A percentile compares a stretch with the other conserved stretches of the same genome.
Conservation (phyloP, 441 rosid species). For the Syzygium syzygioides region DNA sequence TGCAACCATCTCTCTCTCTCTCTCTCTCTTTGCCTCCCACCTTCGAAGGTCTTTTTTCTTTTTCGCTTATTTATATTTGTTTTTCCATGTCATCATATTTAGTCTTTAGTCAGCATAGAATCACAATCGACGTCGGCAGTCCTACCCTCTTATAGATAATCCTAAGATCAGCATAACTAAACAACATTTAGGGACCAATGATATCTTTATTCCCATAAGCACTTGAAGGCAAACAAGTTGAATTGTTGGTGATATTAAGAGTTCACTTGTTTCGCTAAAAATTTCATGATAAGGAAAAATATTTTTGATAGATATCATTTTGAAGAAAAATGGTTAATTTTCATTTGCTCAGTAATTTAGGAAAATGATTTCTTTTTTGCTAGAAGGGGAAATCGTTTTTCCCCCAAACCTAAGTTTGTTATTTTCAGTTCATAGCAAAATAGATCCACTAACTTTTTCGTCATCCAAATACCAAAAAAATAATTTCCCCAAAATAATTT, state of each 20-base stretch:
- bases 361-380: neutral
- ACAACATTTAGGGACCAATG: neutral
- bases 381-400: neutral
- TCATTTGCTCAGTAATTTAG: neutral
- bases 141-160: neutral
- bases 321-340: neutral
- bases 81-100: neutral
- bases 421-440: neutral
- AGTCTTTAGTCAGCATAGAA: neutral
- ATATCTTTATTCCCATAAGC: neutral
- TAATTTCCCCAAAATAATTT: neutral
- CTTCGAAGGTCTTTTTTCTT: no score
- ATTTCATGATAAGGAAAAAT: neutral
- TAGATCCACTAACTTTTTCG: neutral
- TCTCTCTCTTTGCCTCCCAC: no score
- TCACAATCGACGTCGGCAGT: neutral
- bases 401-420: neutral
- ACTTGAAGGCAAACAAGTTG: neutral
- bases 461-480: neutral
- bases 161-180: neutral
- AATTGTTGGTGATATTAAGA: neutral
- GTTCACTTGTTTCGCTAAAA: neutral
- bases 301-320: neutral
- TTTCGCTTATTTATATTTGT: no score
- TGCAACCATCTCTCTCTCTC: no score